These are phyloP conservation scores for Cronartium quercuum DNA, from an alignment of 1,284 basidiomycete species.

Conservation along the genomic window DNA sequence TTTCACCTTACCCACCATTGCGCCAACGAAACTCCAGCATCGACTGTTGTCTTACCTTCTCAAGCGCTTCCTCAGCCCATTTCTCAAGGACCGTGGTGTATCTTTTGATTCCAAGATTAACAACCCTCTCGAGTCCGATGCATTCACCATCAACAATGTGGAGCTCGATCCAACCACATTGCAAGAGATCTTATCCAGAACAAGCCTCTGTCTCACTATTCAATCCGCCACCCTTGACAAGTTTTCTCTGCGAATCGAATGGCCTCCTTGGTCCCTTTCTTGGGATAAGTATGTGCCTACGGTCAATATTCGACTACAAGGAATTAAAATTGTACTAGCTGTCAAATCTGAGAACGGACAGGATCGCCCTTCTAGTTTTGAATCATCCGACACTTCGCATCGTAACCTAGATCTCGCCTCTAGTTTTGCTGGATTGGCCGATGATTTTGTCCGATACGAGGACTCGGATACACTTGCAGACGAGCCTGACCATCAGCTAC, in stretches of 20 bases:
- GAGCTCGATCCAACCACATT: conserved; percentile 13
- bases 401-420: conserved; percentile 16
- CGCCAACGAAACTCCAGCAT: conserved; percentile 30
- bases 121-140: conserved; percentile 5
- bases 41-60: conserved; percentile 26
- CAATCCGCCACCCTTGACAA: background rate
- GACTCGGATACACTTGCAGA: conserved; percentile 4
- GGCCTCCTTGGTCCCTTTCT: conserved; percentile 37
- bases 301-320: conserved; percentile 12
- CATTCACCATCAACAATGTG: conserved; percentile 24
- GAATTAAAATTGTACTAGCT: conserved; percentile 12
- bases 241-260: conserved; percentile 28
- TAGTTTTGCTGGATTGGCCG: conserved; percentile 22
- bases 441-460: conserved; percentile 30
- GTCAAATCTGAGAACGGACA: conserved; percentile 1
- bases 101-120: conserved; percentile 13
- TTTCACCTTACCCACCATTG: conserved; percentile 25
- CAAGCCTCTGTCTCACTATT: background rate
- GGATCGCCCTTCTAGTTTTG: background rate
- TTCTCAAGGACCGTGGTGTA: conserved; percentile 26
- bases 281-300: conserved; percentile 29
- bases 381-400: background rate
- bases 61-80: conserved; percentile 25
- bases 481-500: conserved; percentile 21
- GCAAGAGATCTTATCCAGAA: background rate